These are phyloP conservation scores for Pseudogymnoascus sp. DNA, from an alignment of 2,329 filamentous ascomycete species.

Conservation along the genomic window DNA sequence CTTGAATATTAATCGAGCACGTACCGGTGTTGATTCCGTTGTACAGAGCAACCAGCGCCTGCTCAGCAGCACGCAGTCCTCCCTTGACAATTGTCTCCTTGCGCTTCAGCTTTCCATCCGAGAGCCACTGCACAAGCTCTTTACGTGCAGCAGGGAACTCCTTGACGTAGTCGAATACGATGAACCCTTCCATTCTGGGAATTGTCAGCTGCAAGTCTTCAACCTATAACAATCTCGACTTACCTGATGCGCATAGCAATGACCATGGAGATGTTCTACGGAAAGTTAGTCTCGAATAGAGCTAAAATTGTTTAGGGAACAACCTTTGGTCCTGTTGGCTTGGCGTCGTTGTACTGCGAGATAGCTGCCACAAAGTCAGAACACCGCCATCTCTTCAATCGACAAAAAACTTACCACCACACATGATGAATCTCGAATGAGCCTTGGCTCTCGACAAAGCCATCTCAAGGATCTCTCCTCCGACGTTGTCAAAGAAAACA, in stretches of 20 bases:
- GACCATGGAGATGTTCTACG: constrained; percentile 43
- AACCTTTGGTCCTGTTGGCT: constrained; percentile 46
- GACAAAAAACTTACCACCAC: constrained; percentile 36
- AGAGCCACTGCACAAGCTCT: constrained; percentile 59
- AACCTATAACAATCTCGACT: constrained; percentile 15
- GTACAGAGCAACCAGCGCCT: constrained; percentile 56
- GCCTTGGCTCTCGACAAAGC: constrained; percentile 55
- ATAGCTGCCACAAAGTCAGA: constrained; percentile 34
- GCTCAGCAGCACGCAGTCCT: constrained; percentile 56
- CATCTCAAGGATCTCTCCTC: constrained; percentile 61
- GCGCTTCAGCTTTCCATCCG: constrained; percentile 62
- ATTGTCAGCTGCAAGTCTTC: constrained; percentile 18
- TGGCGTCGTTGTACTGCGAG: constrained; percentile 56
- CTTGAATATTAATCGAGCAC: constrained; percentile 5
- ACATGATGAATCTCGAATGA: constrained; percentile 60
- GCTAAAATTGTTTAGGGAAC: not conserved
- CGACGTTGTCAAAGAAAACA: constrained; percentile 67
- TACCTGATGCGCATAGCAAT: constrained; percentile 44
- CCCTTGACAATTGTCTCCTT: constrained; percentile 64
- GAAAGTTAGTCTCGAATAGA: not conserved
- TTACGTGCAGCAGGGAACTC: constrained; percentile 50
- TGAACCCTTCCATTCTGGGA: constrained; percentile 58
- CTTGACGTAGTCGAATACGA: constrained; percentile 58
- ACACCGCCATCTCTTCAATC: not conserved
- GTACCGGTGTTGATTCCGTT: constrained; percentile 61